Conservation (phyloP, 352 stramenopile species). For the Hyaloperonospora arabidopsidis region DNA sequence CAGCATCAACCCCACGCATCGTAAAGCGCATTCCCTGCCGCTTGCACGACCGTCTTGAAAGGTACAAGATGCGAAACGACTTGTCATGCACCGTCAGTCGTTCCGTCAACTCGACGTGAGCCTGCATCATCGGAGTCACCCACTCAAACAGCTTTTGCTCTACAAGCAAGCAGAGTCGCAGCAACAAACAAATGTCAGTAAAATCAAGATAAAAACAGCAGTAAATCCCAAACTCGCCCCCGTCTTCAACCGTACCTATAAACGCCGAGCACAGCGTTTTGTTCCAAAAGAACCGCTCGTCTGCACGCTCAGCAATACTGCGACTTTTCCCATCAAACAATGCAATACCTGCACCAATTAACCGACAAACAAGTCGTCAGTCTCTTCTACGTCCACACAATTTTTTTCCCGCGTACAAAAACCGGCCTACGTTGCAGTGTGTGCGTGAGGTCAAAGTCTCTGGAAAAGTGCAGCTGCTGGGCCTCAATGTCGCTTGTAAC, state of each 20-base stretch:
- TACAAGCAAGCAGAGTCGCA: constrained; percentile 18
- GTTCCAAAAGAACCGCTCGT: constrained; percentile 92
- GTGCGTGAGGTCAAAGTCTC: constrained; percentile 73
- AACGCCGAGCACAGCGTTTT: constrained; percentile 55
- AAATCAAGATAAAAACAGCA: background rate
- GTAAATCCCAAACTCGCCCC: no score
- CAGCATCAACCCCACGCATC: constrained; percentile 86
- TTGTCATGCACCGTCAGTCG: constrained; percentile 38
- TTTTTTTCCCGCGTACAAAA: background rate
- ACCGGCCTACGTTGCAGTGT: constrained; percentile 56
- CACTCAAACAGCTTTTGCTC: constrained; percentile 74
- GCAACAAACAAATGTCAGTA: constrained; percentile 4
- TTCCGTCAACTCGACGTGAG: constrained; percentile 50
- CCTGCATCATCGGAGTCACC: constrained; percentile 74
- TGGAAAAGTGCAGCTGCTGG: constrained; percentile 67
- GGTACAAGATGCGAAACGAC: constrained; percentile 63
- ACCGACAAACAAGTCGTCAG: background rate
- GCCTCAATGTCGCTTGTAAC: constrained; percentile 43
- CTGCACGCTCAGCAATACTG: constrained; percentile 65
- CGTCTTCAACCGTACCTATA: no score
- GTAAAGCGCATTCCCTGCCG: constrained; percentile 89
- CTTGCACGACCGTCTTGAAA: constrained; percentile 66
- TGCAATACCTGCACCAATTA: constrained; percentile 35
- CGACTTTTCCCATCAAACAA: constrained; percentile 40
- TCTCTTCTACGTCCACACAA: constrained; percentile 1